Evolutionary conservation across 1,284 basidiomycete species (phyloP).

Genomic region (Schizophyllum amplum): DNA sequence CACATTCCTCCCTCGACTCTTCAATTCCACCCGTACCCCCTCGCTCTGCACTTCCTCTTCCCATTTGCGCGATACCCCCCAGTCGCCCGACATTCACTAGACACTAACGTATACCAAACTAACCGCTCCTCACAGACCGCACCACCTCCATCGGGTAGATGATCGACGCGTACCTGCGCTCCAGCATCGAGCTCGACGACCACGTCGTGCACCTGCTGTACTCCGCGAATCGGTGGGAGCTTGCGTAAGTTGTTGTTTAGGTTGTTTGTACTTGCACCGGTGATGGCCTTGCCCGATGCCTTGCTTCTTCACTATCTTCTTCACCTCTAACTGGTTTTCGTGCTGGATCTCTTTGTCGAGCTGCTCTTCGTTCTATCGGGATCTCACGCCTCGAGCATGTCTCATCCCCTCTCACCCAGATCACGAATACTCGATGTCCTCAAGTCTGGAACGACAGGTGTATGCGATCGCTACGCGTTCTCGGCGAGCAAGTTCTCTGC

Average conservation of each 20-base stretch:
- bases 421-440: slow-evolving; percentile 58
- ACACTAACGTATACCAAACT: neutral
- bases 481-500: slow-evolving; percentile 94
- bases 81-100: neutral
- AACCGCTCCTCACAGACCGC: slow-evolving; percentile 51
- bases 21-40: too few species aligned
- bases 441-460: slow-evolving; percentile 58
- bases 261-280: neutral
- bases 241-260: slow-evolving; percentile 46
- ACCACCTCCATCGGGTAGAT: slow-evolving; percentile 89
- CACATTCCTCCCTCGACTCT: too few species aligned
- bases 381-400: neutral
- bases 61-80: neutral
- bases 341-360: too few species aligned
- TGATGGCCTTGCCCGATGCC: neutral
- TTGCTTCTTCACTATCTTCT: too few species aligned
- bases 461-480: slow-evolving; percentile 96
- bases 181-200: slow-evolving; percentile 82
- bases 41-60: neutral
- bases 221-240: slow-evolving; percentile 96
- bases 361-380: too few species aligned
- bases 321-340: too few species aligned
- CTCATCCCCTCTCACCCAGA: slow-evolving; percentile 28
- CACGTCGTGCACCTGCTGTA: slow-evolving; percentile 91
- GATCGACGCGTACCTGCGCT: slow-evolving; percentile 90